Percentiles rank a stretch among this genome's conserved stretches.
Evolutionary conservation across 345 rosid genomes (phyloP).

Genomic region (Eucalyptus cloeziana): DNA sequence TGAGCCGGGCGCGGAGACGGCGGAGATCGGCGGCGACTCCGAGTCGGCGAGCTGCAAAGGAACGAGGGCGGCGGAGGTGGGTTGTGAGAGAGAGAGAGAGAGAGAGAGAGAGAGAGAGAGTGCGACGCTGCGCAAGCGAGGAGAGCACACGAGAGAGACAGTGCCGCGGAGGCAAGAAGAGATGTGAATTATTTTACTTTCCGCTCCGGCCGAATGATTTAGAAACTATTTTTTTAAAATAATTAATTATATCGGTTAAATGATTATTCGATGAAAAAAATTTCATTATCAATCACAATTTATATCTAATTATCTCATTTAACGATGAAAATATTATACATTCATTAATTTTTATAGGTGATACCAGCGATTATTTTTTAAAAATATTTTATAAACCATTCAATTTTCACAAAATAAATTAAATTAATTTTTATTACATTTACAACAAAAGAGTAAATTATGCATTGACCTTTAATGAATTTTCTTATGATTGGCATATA

Average conservation of each 20-base stretch:
- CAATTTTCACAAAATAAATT: fast-evolving
- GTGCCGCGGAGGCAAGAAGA: neutral
- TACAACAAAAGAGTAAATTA: too few relatives aligned
- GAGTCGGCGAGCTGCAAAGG: neutral
- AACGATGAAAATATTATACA: too few relatives aligned
- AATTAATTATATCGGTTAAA: neutral
- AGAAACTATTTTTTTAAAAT: neutral
- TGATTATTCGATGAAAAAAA: neutral
- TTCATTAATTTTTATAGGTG: too few relatives aligned
- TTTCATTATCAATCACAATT: neutral
- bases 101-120: neutral
- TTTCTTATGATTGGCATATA: neutral
- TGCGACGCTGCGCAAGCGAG: neutral
- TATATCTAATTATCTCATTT: too few relatives aligned
- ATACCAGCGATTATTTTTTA: fast-evolving
- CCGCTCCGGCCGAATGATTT: too few relatives aligned
- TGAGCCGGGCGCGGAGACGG: neutral
- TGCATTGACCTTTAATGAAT: neutral
- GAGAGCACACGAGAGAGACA: neutral
- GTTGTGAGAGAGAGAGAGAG: neutral
- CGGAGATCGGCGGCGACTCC: neutral
- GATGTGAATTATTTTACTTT: neutral
- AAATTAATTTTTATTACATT: too few relatives aligned
- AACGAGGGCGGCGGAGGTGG: neutral
- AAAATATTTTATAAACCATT: too few relatives aligned